Conservation (phyloP, 495 filamentous ascomycete species). For the Lepidopterella palustris region DNA sequence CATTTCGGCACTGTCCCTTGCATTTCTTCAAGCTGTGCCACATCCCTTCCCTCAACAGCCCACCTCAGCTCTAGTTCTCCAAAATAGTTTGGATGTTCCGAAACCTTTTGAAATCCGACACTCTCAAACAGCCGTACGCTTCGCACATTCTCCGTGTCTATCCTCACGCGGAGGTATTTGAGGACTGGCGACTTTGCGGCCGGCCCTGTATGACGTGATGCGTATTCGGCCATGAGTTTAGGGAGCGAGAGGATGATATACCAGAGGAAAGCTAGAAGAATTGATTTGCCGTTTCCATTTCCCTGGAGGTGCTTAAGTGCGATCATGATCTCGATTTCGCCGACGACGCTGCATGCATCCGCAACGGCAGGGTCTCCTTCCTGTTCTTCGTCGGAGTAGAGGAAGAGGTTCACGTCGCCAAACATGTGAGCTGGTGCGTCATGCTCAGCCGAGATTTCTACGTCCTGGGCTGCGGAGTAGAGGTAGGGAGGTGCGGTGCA, state of each 20-base stretch:
- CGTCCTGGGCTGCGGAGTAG: neutral
- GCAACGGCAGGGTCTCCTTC: slow-evolving; percentile 34
- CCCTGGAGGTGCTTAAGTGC: slow-evolving; percentile 53
- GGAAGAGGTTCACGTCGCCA: slow-evolving; percentile 83
- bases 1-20: slow-evolving; percentile 1
- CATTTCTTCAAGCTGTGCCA: slow-evolving; percentile 1
- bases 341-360: slow-evolving; percentile 41
- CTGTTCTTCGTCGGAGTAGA: slow-evolving; percentile 42
- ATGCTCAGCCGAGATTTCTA: slow-evolving; percentile 29
- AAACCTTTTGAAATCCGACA: slow-evolving; percentile 47
- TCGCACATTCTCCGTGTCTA: slow-evolving; percentile 47
- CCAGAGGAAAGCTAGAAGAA: slow-evolving; percentile 59
- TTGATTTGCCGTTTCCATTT: slow-evolving; percentile 58
- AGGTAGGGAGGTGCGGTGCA: slow-evolving; percentile 34
- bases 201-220: neutral
- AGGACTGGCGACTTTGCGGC: slow-evolving; percentile 7
- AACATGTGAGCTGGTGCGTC: slow-evolving; percentile 59
- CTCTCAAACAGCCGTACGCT: slow-evolving; percentile 58
- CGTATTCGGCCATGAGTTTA: slow-evolving; percentile 56
- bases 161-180: slow-evolving; percentile 53
- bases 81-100: slow-evolving; percentile 55
- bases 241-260: slow-evolving; percentile 50
- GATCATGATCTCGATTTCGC: slow-evolving; percentile 88
- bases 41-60: neutral
- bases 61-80: slow-evolving; percentile 55